A percentile compares a stretch with the other conserved stretches of the same genome.
Conservation (phyloP, 140 eudicot genomes). For the Artemisia princeps region DNA sequence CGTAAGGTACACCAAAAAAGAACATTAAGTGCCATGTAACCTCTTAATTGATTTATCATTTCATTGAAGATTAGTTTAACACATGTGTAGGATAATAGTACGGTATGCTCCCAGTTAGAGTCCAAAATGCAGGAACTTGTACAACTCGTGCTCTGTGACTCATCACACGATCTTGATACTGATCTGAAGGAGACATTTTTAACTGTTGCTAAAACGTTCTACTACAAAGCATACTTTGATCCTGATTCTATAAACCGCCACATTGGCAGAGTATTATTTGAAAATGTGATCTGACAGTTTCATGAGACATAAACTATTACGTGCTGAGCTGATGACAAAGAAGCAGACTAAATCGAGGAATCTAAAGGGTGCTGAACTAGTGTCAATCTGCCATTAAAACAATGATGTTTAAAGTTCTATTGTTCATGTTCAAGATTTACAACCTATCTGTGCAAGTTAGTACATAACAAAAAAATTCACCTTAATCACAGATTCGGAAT, state of each 20-base stretch:
- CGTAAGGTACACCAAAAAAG: background rate
- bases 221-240: background rate
- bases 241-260: background rate
- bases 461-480: no score
- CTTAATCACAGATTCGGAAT: no score
- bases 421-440: no score
- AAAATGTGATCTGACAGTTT: background rate
- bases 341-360: no score
- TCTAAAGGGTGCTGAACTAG: no score
- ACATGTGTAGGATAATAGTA: background rate
- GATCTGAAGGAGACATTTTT: background rate
- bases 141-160: background rate
- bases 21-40: background rate
- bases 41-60: background rate
- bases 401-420: no score
- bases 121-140: conserved; percentile 2
- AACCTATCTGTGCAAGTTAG: no score
- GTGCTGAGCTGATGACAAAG: no score
- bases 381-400: no score
- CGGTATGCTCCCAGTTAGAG: background rate
- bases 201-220: background rate
- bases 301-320: no score
- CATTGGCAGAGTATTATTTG: background rate
- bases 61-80: background rate
- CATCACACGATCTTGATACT: conserved; percentile 2